Evolutionary conservation across 164 flowering plant genomes (phyloP), one percentile per base, ranked within the genome.

Genomic region (Platanus orientalis): DNA sequence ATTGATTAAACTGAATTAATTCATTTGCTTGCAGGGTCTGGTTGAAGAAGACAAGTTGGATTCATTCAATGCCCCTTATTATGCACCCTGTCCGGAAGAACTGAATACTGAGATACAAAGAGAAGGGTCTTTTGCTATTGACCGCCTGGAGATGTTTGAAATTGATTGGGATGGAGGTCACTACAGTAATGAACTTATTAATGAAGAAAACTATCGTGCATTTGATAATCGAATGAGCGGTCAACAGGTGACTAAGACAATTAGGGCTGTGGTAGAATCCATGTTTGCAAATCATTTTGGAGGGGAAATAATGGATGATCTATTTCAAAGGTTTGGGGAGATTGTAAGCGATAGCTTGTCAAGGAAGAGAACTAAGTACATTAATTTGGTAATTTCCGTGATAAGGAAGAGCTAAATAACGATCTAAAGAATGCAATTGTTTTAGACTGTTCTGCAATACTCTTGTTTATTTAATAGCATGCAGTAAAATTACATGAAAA

Each of bases 211-310:
- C 12, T 23, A 34, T 10, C 7, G 19, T 44, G 47, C 11, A 25
- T 20, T 3, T 6, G 61, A 44, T 3, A 1, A 25, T 17, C 4
- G 53, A 0, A 12, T 70, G 1, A 59, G 66, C 1, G 84, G 83
- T 0, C 58, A 60, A 44, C 47, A 70, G 51, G 74, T 80, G 29
- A 80, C 81, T 0, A 79, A 70, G 72, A 70, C 64, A 9, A 65
- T 77, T 12, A 61, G 87, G 57, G 82, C 83, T 0, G 86, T 81
- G 66, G 75, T 71, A 28, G 89, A 84, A 64, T 66, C 86, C 0
- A 77, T 84, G 82, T 53, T 84, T 16, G 70, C 59, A 17, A 17
- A 42, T 28, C 81, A 80, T 49, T 84, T 84, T 60, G 89, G 82
- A 3, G 19, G 40, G 2, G 65, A 67, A 1, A 57, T 75, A 11